A percentile compares a stretch with the other conserved stretches of the same genome.
Evolutionary conservation across 345 rosid species (phyloP).

Genomic region (Euphorbia peplus): DNA sequence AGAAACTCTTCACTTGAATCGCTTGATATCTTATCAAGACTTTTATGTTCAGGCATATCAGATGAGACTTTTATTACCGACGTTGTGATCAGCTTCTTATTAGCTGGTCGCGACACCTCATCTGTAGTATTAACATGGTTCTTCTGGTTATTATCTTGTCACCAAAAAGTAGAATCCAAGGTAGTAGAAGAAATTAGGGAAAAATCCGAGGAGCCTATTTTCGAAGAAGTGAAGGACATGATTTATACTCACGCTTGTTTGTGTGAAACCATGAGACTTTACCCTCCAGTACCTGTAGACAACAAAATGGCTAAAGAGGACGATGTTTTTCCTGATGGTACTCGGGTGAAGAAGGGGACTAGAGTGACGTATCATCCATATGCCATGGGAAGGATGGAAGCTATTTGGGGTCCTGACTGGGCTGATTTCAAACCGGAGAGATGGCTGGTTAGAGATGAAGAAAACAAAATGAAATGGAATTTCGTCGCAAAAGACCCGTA

Average conservation of each 20-base stretch:
- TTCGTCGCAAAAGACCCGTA: slow-evolving; percentile 28
- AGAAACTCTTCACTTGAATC: slow-evolving; percentile 23
- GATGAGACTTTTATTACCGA: slow-evolving; percentile 49
- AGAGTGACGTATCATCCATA: slow-evolving; percentile 40
- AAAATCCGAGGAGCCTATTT: slow-evolving; percentile 13
- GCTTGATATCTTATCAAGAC: slow-evolving; percentile 52
- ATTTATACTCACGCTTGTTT: slow-evolving; percentile 39
- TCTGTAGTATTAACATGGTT: slow-evolving; percentile 73
- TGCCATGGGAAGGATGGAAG: slow-evolving; percentile 29
- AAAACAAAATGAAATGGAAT: slow-evolving; percentile 22
- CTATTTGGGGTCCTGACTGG: slow-evolving; percentile 28
- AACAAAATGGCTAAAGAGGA: slow-evolving; percentile 29
- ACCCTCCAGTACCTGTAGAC: slow-evolving; percentile 54
- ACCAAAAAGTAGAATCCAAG: slow-evolving; percentile 36
- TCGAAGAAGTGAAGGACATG: slow-evolving; percentile 36
- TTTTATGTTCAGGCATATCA: slow-evolving; percentile 43
- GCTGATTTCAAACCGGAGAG: slow-evolving; percentile 27
- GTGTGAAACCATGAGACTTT: slow-evolving; percentile 55
- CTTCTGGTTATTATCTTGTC: slow-evolving; percentile 52
- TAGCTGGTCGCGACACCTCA: slow-evolving; percentile 72
- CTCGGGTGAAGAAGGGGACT: slow-evolving; percentile 43
- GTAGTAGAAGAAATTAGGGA: slow-evolving; percentile 42
- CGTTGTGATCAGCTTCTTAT: slow-evolving; percentile 54
- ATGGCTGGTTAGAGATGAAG: slow-evolving; percentile 28
- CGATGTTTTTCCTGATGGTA: slow-evolving; percentile 47